Evolutionary conservation across 192 early-diverging fungal genomes (phyloP), one percentile per base, ranked within the genome.

Genomic region (Coemansia sp.): DNA sequence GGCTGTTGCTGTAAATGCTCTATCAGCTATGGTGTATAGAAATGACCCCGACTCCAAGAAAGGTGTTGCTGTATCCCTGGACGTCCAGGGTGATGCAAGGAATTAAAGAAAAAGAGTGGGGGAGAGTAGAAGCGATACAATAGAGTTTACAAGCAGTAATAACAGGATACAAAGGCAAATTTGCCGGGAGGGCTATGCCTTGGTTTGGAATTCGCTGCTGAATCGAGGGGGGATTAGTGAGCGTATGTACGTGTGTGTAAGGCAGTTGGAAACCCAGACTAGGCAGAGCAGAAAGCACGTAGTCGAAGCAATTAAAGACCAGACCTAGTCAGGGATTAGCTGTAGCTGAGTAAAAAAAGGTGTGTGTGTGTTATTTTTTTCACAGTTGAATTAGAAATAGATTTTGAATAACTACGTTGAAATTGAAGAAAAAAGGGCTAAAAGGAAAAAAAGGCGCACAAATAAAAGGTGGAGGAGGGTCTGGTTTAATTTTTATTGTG

Each of bases 91-190:
- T 8, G 11, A 37, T 14, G 59, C 37, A 41, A 61, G 15, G 7
- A 56, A 56, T 56, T 56, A 22, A 34, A 34, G 33, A 56, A 56
- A 56, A 22, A 56, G 33, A 56, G 18, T 8, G 54, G 45, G 45
- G 45, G 17, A 3, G 12, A 48, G 17, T 5, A 48, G 8, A 48
- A 12, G 45, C 8, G 45, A 48, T 48, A 48, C 45, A 56, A 22
- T 34, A 56, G 28, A 56, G 54, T 22, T 56, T 33, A 22, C 28
- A 12, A 33, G 15, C 4, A 56, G 20, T 28, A 56, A 22, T 34
- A 56, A 12, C 33, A 56, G 4, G 33, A 22, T 56, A 33, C 5
- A 56, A 56, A 56, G 54, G 28, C 22, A 22, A 56, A 56, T 5
- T 56, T n/a, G 11, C 48, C 22, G 8, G 45, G 45, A 48, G 8